A percentile compares a stretch with the other conserved stretches of the same genome.
phyloP scores from a whole-genome alignment of 352 stramenopile genomes.

The Globisporangium parvum region DNA sequence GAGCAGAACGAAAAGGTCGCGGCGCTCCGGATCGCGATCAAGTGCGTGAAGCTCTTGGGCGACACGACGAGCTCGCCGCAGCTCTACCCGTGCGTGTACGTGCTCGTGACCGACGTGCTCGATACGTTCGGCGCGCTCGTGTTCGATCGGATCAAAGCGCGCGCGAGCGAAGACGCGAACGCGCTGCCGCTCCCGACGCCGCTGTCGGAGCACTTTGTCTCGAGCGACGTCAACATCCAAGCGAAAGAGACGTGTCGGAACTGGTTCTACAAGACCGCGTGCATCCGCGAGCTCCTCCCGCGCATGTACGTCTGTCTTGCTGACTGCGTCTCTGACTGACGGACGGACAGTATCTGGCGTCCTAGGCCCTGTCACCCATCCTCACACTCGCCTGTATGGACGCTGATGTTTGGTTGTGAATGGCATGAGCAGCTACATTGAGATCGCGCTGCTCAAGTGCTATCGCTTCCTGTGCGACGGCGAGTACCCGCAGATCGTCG shows the following conservation, averaged over 20 bases:
- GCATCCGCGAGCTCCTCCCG: slow-evolving; percentile 89
- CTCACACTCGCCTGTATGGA: background rate
- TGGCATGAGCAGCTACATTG: slow-evolving; percentile 52
- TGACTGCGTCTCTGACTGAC: background rate
- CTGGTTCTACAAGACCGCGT: slow-evolving; percentile 94
- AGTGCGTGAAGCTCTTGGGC: slow-evolving; percentile 85
- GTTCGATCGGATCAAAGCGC: slow-evolving; percentile 70
- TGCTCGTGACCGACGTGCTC: slow-evolving; percentile 83
- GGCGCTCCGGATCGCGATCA: slow-evolving; percentile 87
- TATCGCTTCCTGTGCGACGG: slow-evolving; percentile 88
- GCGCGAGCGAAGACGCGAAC: slow-evolving; percentile 55
- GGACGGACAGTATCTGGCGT: too few relatives aligned
- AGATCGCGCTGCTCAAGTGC: slow-evolving; percentile 83
- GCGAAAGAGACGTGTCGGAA: slow-evolving; percentile 90
- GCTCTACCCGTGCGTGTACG: slow-evolving; percentile 88
- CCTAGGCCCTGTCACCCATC: background rate
- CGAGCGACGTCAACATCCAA: slow-evolving; percentile 77
- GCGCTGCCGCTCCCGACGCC: slow-evolving; percentile 43
- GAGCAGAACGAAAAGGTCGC: slow-evolving; percentile 83
- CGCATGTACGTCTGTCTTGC: slow-evolving; percentile 65
- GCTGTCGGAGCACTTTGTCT: slow-evolving; percentile 65
- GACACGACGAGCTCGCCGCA: slow-evolving; percentile 70
- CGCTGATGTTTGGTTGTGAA: background rate
- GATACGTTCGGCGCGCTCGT: slow-evolving; percentile 86
- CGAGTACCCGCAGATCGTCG: slow-evolving; percentile 85